A percentile compares a stretch with the other conserved stretches of the same genome.
These are phyloP conservation scores for Candolleomyces efflorescens DNA, from an alignment of 768 basidiomycete species.

Conservation along the genomic window DNA sequence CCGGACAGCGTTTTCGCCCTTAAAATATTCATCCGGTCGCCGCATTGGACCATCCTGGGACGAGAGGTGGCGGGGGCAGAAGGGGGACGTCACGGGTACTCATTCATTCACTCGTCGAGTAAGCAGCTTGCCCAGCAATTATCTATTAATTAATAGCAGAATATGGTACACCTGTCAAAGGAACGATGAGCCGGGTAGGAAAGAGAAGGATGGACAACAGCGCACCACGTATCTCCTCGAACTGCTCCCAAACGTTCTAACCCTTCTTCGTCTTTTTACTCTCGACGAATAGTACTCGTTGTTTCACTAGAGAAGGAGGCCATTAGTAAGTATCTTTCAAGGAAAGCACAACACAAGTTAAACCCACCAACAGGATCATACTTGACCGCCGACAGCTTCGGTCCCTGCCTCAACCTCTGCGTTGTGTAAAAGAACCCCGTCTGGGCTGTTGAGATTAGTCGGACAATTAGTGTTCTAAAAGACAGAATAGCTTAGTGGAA, in stretches of 20 bases:
- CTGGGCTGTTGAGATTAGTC: slow-evolving; percentile 86
- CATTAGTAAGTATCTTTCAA: background rate
- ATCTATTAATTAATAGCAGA: background rate
- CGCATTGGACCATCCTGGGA: no score
- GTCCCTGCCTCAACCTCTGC: slow-evolving; percentile 64
- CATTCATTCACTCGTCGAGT: no score
- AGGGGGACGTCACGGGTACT: no score
- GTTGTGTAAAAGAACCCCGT: slow-evolving; percentile 92
- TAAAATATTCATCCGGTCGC: no score
- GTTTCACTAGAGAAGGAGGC: slow-evolving; percentile 44
- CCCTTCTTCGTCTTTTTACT: slow-evolving; percentile 68
- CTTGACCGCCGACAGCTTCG: slow-evolving; percentile 86
- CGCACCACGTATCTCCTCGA: background rate
- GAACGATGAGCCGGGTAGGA: background rate
- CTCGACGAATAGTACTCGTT: slow-evolving; percentile 75
- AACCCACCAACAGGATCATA: slow-evolving; percentile 83
- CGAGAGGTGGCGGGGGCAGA: no score
- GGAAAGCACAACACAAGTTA: background rate
- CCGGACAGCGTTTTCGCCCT: no score
- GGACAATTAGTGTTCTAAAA: slow-evolving; percentile 75
- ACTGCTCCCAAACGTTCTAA: slow-evolving; percentile 4
- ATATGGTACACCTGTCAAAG: background rate
- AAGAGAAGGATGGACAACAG: background rate
- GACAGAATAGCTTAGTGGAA: background rate
- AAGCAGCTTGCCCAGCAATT: background rate